Evolutionary conservation across 176 grass and related monocot genomes (phyloP).

Genomic region (Elaeis guineensis): DNA sequence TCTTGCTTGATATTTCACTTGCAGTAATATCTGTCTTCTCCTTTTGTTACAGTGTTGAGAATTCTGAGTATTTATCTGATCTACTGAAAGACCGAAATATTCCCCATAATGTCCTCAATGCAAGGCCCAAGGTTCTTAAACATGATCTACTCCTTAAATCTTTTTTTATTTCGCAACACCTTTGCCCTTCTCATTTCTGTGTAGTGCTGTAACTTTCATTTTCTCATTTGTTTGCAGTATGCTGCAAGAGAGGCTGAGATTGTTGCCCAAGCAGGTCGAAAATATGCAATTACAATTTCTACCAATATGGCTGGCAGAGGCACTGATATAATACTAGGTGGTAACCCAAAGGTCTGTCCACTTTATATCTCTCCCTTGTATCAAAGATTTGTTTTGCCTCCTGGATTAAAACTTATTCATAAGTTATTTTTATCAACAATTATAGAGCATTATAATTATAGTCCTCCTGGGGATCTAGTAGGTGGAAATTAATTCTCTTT

Average conservation of each 20-base stretch:
- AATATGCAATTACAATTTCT: constrained; percentile 96
- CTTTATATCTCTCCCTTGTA: neutral
- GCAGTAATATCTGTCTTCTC: constrained; percentile 12
- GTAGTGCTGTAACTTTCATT: constrained; percentile 13
- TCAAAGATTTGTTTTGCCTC: too few species aligned
- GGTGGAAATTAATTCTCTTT: too few species aligned
- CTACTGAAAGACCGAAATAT: constrained; percentile 63
- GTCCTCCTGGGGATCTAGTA: too few species aligned
- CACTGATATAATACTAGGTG: constrained; percentile 97
- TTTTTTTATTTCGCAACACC: constrained; percentile 8
- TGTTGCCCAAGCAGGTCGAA: constrained; percentile 89
- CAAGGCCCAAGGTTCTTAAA: constrained; percentile 73
- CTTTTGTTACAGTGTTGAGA: constrained; percentile 62
- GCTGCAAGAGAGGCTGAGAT: constrained; percentile 93
- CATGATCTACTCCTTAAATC: constrained; percentile 14
- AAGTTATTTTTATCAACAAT: too few species aligned
- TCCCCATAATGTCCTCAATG: constrained; percentile 97
- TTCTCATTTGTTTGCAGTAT: constrained; percentile 50
- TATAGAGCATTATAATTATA: too few species aligned
- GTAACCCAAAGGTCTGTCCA: constrained; percentile 74
- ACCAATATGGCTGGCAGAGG: constrained; percentile 99
- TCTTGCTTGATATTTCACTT: too few species aligned
- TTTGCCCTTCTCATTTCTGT: neutral
- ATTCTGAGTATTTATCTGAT: constrained; percentile 93
- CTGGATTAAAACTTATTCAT: too few species aligned